A percentile compares a stretch with the other conserved stretches of the same genome.
Conservation (phyloP, 352 stramenopile species). For the Phytopythium delawarense region DNA sequence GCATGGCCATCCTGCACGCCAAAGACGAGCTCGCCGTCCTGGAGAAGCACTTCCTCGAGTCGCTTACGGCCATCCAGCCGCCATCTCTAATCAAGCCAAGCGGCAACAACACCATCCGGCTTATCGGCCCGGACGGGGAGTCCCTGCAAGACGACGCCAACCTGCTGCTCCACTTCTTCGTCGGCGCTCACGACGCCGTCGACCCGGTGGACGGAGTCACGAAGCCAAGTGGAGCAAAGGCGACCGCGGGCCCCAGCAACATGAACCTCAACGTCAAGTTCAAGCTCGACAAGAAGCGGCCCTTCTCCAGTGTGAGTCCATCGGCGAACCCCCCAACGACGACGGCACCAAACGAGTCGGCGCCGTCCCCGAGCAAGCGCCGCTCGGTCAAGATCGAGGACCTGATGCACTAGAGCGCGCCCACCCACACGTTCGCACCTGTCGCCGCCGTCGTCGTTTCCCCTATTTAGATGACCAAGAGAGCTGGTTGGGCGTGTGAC, state of each 20-base stretch:
- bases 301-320: constrained; percentile 23
- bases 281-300: constrained; percentile 61
- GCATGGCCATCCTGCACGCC: constrained; percentile 43
- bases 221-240: background rate
- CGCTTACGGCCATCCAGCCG: constrained; percentile 30
- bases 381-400: constrained; percentile 37
- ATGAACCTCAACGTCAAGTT: constrained; percentile 26
- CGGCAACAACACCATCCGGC: background rate
- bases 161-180: constrained; percentile 76
- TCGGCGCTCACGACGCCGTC: constrained; percentile 41
- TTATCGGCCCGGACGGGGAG: background rate
- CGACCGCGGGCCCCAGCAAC: constrained; percentile 6
- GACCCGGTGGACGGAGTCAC: constrained; percentile 15
- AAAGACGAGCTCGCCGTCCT: constrained; percentile 52
- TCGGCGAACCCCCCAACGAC: background rate
- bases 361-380: constrained; percentile 32
- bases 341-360: constrained; percentile 4
- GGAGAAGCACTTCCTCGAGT: constrained; percentile 71
- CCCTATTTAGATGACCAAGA: constrained; percentile 39
- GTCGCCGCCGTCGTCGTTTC: background rate
- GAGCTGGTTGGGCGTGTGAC: background rate
- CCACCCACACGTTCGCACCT: constrained; percentile 1
- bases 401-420: constrained; percentile 26
- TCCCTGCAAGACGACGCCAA: constrained; percentile 50
- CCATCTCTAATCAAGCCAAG: background rate